Evolutionary conservation across 2,329 filamentous ascomycete species (phyloP).

Genomic region (Cercospora brassicicola): DNA sequence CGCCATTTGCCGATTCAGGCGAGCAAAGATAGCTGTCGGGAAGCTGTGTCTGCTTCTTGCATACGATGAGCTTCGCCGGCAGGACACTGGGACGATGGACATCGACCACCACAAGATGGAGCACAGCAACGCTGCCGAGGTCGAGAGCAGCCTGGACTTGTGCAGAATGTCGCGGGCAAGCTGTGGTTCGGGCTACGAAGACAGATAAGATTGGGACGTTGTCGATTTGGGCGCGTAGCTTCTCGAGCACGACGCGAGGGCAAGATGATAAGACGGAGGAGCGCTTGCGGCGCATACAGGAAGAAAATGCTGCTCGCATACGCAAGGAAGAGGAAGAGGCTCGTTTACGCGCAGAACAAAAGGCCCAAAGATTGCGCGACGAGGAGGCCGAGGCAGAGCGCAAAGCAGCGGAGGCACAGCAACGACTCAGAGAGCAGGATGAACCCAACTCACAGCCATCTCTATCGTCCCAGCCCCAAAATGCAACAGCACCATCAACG

Average conservation of each 20-base stretch:
- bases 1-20: background rate
- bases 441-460: background rate
- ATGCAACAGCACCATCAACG: background rate
- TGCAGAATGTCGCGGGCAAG: constrained; percentile 23
- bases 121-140: background rate
- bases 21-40: background rate
- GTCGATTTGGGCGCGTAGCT: constrained; percentile 12
- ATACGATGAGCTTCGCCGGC: background rate
- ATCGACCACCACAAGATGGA: constrained; percentile 6
- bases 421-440: background rate
- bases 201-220: background rate
- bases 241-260: constrained; percentile 20
- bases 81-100: background rate
- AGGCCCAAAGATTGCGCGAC: constrained; percentile 5
- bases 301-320: constrained; percentile 3
- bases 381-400: constrained; percentile 7
- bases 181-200: background rate
- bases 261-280: constrained; percentile 12
- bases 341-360: constrained; percentile 8
- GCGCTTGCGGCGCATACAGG: background rate
- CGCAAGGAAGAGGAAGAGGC: constrained; percentile 13
- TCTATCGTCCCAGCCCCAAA: background rate
- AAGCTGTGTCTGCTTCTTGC: background rate
- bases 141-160: constrained; percentile 25
- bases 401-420: background rate